Evolutionary conservation across 2,329 filamentous ascomycete species (phyloP), one percentile per base, ranked within the genome.

Genomic region (Alternaria ventricosa): DNA sequence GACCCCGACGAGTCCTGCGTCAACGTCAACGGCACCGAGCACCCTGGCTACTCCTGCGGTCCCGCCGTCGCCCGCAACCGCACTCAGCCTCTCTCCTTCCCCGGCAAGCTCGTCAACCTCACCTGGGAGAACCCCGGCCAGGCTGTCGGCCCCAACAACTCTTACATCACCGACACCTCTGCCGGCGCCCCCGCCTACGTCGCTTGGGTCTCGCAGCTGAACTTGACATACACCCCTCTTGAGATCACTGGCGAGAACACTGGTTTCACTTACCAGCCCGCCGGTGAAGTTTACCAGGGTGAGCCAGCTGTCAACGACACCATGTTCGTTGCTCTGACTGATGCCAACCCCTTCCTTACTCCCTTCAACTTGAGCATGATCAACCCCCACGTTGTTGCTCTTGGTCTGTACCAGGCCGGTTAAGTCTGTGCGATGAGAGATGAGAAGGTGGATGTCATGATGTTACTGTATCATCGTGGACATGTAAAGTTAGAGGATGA

Each of bases 351-450:
- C 0, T 88, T 84, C 64, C 84, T 94, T 3, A 94, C 92, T 8
- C 90, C 92, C 0, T 95, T 92, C 79, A 96, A 96, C 75, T 62
- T 95, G 63, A 87, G 84, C 23, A 84, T 87, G 84, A 84, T 95
- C 20, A 95, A 96, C 68, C 88, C 91, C 0, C 91, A 94, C 71
- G 89, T 96, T 36, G 87, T 88, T 60, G 92, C 92, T 22, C 83
- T 94, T 57, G 90, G 88, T 57, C 75, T 96, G 41, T 96, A 94
- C 78, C 90, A 93, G 81, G 89, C 92, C 71, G 93, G 92, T 69
- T 96, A 85, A 60, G 12, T 25, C 43, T 60, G 27, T 50, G 33
- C 18, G 6, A 28, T 12, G 15, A 13, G n/a, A 5, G 4, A 36
- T 20, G 22, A 44, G 20, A 43, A 18, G n/a, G 10, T 36, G 25